Conservation (phyloP, 371 early-diverging fungal species). For the Circinella minor region DNA sequence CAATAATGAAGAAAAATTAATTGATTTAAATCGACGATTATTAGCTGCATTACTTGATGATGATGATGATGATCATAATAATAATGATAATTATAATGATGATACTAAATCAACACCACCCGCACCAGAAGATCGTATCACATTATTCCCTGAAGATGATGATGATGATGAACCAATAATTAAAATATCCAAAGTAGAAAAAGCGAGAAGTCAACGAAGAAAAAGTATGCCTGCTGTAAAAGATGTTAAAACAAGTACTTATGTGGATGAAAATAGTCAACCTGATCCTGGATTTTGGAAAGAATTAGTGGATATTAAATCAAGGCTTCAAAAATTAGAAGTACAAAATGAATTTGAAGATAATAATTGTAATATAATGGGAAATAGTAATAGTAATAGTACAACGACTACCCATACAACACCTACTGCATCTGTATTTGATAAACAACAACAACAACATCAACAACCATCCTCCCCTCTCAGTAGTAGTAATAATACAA, state of each 20-base stretch:
- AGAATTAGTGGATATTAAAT: conserved; percentile 16
- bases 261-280: conserved; percentile 2
- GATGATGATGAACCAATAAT: background rate
- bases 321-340: conserved; percentile 20
- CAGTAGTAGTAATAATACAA: background rate
- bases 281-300: conserved; percentile 14
- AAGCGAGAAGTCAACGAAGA: conserved; percentile 11
- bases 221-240: conserved; percentile 13
- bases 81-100: no score
- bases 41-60: conserved; percentile 9
- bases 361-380: background rate
- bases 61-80: background rate
- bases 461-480: conserved; percentile 7
- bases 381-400: background rate
- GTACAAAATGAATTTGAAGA: conserved; percentile 10
- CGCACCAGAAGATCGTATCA: background rate
- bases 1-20: background rate
- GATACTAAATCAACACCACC: no score
- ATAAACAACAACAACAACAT: background rate
- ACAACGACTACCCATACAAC: background rate
- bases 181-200: background rate
- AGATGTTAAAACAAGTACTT: background rate
- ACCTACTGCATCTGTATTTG: conserved; percentile 9
- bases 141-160: conserved; percentile 8
- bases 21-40: background rate